phyloP scores from a whole-genome alignment of 441 rosid species.

The Pelargonium cotyledonis region DNA sequence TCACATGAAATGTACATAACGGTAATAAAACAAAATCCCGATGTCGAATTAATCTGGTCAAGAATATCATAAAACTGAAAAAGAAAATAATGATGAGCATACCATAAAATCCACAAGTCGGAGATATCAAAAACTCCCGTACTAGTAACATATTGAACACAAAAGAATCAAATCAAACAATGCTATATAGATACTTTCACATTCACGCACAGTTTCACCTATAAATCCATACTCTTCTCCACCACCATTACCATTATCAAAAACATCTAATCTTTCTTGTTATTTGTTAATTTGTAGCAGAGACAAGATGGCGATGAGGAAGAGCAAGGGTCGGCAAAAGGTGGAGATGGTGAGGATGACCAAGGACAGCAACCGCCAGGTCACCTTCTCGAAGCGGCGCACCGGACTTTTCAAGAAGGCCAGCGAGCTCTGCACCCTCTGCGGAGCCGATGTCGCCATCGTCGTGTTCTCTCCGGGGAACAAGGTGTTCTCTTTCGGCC shows the following conservation, averaged over 20 bases:
- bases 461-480: conserved; percentile 33
- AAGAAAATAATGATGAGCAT: not conserved
- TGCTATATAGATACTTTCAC: not conserved
- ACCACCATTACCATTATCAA: not conserved
- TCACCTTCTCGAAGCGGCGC: conserved; percentile 54
- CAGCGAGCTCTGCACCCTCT: conserved; percentile 52
- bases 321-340: conserved; percentile 41
- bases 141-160: not conserved
- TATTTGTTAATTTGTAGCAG: not conserved
- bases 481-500: conserved; percentile 53
- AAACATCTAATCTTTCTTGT: not conserved
- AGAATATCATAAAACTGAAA: too few species aligned
- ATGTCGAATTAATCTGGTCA: too few species aligned
- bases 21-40: too few species aligned
- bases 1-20: too few species aligned
- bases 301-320: not conserved
- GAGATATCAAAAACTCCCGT: not conserved
- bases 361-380: conserved; percentile 45
- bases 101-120: not conserved
- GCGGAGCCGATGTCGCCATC: conserved; percentile 40
- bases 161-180: not conserved
- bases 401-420: conserved; percentile 54
- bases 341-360: conserved; percentile 48
- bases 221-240: not conserved
- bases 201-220: not conserved